These are phyloP conservation scores for Conticribra weissflogii DNA, from an alignment of 108 stramenopile species.

Conservation along the genomic window DNA sequence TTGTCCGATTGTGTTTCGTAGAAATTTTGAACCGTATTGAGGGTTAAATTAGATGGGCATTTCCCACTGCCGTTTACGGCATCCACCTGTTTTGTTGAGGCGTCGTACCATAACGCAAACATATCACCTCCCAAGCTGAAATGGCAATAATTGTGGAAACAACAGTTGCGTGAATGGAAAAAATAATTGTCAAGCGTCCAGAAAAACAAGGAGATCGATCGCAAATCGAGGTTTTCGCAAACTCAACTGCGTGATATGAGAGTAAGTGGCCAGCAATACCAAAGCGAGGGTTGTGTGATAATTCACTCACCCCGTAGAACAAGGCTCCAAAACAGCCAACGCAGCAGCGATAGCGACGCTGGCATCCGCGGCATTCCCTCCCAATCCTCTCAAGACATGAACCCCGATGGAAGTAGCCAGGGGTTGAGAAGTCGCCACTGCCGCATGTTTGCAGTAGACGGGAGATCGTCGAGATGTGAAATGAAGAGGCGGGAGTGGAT, in stretches of 20 bases:
- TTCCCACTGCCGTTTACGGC: slow-evolving; percentile 90
- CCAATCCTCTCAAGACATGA: slow-evolving; percentile 52
- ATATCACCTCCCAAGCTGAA: slow-evolving; percentile 66
- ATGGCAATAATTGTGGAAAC: slow-evolving; percentile 6
- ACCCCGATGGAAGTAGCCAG: slow-evolving; percentile 75
- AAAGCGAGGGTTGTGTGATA: too few relatives aligned
- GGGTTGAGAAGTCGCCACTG: slow-evolving; percentile 80
- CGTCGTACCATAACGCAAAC: slow-evolving; percentile 92
- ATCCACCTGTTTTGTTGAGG: slow-evolving; percentile 58
- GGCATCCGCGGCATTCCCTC: slow-evolving; percentile 86
- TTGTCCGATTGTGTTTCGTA: slow-evolving; percentile 12
- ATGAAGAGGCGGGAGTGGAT: slow-evolving; percentile 26
- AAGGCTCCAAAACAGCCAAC: slow-evolving; percentile 76
- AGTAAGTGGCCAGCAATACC: too few relatives aligned
- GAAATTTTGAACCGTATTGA: slow-evolving; percentile 54
- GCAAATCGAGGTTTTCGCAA: too few relatives aligned
- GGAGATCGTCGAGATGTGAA: slow-evolving; percentile 74
- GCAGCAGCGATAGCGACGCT: slow-evolving; percentile 79
- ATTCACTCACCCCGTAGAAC: slow-evolving; percentile 51
- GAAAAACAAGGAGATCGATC: too few relatives aligned
- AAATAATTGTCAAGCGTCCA: slow-evolving; percentile 13
- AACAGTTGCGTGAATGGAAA: too few relatives aligned
- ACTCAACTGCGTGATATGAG: too few relatives aligned
- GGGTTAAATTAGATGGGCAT: slow-evolving; percentile 63
- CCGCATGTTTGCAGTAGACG: slow-evolving; percentile 63